Evolutionary conservation across 1,284 basidiomycete species (phyloP).

Genomic region (Waitea zeae): DNA sequence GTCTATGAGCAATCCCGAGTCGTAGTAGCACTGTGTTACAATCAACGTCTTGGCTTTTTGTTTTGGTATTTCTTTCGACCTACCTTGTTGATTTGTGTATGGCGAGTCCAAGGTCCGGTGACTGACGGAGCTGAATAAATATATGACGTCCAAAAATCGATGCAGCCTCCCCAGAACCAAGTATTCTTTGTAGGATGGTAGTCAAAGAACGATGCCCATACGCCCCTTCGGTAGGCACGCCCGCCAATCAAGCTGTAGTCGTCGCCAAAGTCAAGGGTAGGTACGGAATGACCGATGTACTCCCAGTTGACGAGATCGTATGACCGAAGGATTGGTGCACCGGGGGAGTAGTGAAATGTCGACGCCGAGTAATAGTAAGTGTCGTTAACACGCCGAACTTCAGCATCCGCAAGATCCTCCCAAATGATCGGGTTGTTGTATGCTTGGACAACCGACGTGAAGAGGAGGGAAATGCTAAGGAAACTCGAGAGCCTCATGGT

Average conservation of each 20-base stretch:
- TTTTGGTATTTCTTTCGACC: too few relatives aligned
- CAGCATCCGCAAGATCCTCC: not conserved
- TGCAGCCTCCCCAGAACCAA: slow-evolving; percentile 13
- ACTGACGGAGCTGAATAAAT: too few relatives aligned
- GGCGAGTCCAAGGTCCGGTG: too few relatives aligned
- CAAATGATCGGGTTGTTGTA: not conserved
- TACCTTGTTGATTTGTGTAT: too few relatives aligned
- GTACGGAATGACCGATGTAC: slow-evolving; percentile 12
- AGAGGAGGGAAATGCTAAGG: too few relatives aligned
- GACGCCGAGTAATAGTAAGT: slow-evolving; percentile 12
- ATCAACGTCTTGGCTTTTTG: too few relatives aligned
- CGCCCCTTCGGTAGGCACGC: not conserved
- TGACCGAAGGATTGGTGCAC: slow-evolving; percentile 12
- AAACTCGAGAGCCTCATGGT: too few relatives aligned
- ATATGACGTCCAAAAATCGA: too few relatives aligned
- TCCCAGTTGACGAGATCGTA: slow-evolving; percentile 13
- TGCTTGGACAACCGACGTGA: not conserved
- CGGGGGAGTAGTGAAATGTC: slow-evolving; percentile 12
- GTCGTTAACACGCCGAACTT: not conserved
- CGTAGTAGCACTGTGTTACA: not conserved
- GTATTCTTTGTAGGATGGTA: slow-evolving; percentile 8
- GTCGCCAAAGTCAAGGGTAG: slow-evolving; percentile 9
- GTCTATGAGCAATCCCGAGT: not conserved
- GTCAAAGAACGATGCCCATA: slow-evolving; percentile 4
- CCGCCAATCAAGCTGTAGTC: too few relatives aligned